Conservation (phyloP, 192 early-diverging fungal genomes). For the Entomortierella lignicola region DNA sequence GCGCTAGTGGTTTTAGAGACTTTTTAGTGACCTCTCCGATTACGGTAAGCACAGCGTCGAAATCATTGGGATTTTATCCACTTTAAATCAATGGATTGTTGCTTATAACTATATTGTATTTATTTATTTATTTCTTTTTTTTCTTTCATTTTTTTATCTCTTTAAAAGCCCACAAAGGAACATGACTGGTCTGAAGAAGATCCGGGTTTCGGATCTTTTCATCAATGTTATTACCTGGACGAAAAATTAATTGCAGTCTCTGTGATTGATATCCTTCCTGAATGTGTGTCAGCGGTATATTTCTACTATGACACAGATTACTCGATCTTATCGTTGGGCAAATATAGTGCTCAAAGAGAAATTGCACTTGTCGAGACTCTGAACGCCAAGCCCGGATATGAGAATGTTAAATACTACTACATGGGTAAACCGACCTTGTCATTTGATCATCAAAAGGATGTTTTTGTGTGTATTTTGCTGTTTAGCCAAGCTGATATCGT, state of each 20-base stretch:
- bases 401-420: conserved; percentile 84
- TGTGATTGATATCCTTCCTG: conserved; percentile 93
- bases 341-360: conserved; percentile 87
- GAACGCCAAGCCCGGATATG: conserved; percentile 38
- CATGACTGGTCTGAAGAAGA: conserved; percentile 37
- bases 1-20: conserved; percentile 56
- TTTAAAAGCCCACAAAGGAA: conserved; percentile 6
- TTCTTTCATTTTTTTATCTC: background rate
- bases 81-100: background rate
- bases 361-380: conserved; percentile 73
- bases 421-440: conserved; percentile 76
- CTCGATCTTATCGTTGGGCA: conserved; percentile 80
- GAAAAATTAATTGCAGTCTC: conserved; percentile 85
- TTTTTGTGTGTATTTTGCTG: no score
- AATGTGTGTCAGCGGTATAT: conserved; percentile 93
- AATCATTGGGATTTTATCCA: background rate
- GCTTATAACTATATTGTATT: background rate
- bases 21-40: conserved; percentile 88
- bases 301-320: conserved; percentile 95
- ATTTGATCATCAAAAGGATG: no score
- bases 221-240: conserved; percentile 93
- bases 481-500: background rate
- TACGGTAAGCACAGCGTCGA: conserved; percentile 31
- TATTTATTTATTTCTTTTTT: background rate
- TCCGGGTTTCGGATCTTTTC: conserved; percentile 80